A percentile compares a stretch with the other conserved stretches of the same genome.
phyloP scores from a whole-genome alignment of 495 filamentous ascomycete species.

The Lindgomyces ingoldianus region DNA sequence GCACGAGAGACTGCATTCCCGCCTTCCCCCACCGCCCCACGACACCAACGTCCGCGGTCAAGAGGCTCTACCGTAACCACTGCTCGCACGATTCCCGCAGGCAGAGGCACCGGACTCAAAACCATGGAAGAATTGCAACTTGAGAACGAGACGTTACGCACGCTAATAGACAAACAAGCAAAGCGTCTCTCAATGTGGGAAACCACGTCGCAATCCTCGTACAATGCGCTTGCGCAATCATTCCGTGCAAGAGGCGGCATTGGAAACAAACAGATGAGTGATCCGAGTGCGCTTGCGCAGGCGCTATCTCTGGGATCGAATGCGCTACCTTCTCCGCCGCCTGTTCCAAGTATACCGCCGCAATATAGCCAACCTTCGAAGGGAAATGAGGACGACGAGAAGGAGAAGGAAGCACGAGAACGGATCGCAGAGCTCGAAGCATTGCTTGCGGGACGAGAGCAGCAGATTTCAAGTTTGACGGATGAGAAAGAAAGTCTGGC shows the following conservation, averaged over 20 bases:
- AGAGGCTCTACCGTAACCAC: slow-evolving; percentile 5
- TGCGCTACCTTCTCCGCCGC: slow-evolving; percentile 7
- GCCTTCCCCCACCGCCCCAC: slow-evolving; percentile 52
- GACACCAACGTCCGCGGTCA: slow-evolving; percentile 17
- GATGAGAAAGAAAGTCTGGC: slow-evolving; percentile 49
- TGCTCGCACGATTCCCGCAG: slow-evolving; percentile 36
- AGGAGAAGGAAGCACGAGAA: slow-evolving; percentile 49
- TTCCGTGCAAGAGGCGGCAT: slow-evolving; percentile 54
- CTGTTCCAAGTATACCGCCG: not conserved
- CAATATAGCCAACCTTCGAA: not conserved
- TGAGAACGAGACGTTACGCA: slow-evolving; percentile 75
- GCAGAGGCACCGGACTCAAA: slow-evolving; percentile 50
- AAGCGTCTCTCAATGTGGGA: slow-evolving; percentile 83
- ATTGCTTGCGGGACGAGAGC: slow-evolving; percentile 51
- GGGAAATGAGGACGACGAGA: no score
- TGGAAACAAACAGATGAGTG: not conserved
- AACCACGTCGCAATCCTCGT: slow-evolving; percentile 76
- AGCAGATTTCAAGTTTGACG: slow-evolving; percentile 61
- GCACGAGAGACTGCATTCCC: slow-evolving; percentile 68
- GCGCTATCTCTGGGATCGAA: slow-evolving; percentile 27
- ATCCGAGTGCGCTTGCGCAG: slow-evolving; percentile 26
- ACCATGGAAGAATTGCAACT: slow-evolving; percentile 79
- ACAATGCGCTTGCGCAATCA: slow-evolving; percentile 77
- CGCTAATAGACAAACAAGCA: slow-evolving; percentile 73
- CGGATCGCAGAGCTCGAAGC: slow-evolving; percentile 57